Evolutionary conservation across 2,329 filamentous ascomycete species (phyloP), one percentile per base, ranked within the genome.

Genomic region (Bisporella sp.): DNA sequence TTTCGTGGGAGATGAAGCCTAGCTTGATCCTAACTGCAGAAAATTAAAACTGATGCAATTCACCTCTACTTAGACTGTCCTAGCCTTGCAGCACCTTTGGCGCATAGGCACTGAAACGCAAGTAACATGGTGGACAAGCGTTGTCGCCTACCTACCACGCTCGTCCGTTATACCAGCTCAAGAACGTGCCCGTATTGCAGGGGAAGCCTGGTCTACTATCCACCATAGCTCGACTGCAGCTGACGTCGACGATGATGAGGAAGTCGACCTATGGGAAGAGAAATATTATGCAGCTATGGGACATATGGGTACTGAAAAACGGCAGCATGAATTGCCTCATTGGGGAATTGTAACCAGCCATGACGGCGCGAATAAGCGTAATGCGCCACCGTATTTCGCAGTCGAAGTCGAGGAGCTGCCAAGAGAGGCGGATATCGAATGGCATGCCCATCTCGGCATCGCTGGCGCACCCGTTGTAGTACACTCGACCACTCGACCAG

Each of bases 11-110:
- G 21, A 21, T 21, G 21, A 21, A 21, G 21, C 21, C 21, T 21
- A 21, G 21, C 21, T 21, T 21, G 21, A 21, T 21, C 21, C 21
- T 21, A 2, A 21, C 21, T 21, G 21, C 21, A 21, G 21, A 21
- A 21, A 21, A 21, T 21, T 21, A 21, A 21, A 21, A 21, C 21
- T 21, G 21, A 21, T 21, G 31, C 12, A 8, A 45, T 78, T 82
- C 55, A 64, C 67, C 32, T 66, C 81, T 21, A 21, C 21, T 31
- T 84, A 91, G 63, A 74, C 85, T 5, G 72, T 79, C 0, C 74
- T 99, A 4, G 80, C 90, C 1, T 73, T 97, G 9, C 93, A 99
- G 67, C 92, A 97, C 67, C 78, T 97, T 29, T 91, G 85, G 82
- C 82, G 92, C 39, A 85, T 99, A 47, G 91, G 84, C 0, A 67